Conservation (phyloP, 208 protist genomes). For the Acanthamoeba royreba region DNA sequence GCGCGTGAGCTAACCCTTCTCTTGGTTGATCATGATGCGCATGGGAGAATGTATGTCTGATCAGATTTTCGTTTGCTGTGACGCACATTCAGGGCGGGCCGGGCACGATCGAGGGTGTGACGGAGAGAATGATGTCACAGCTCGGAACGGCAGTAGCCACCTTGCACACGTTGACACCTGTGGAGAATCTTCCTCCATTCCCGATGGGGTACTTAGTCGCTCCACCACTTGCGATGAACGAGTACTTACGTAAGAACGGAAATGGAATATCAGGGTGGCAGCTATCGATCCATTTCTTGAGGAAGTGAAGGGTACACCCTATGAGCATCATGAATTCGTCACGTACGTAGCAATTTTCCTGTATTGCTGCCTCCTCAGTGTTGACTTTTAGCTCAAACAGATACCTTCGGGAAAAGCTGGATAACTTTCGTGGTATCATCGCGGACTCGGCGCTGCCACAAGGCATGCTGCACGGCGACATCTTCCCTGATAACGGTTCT, state of each 20-base stretch:
- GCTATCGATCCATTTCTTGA: background rate
- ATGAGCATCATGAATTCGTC: background rate
- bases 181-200: background rate
- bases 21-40: background rate
- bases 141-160: background rate
- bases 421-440: background rate
- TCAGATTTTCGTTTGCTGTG: background rate
- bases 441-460: background rate
- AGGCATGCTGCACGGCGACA: slow-evolving; percentile 26
- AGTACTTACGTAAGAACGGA: background rate
- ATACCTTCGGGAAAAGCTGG: background rate
- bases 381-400: background rate
- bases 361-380: background rate
- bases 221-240: background rate
- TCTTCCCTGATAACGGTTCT: slow-evolving; percentile 20
- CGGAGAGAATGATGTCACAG: background rate
- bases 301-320: background rate
- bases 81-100: background rate
- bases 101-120: background rate
- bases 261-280: background rate
- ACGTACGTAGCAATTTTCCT: background rate
- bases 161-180: background rate
- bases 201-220: background rate
- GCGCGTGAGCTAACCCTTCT: background rate
- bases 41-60: background rate